A percentile compares a stretch with the other conserved stretches of the same genome.
phyloP scores from a whole-genome alignment of 495 filamentous ascomycete species.

The Neurospora sp. region DNA sequence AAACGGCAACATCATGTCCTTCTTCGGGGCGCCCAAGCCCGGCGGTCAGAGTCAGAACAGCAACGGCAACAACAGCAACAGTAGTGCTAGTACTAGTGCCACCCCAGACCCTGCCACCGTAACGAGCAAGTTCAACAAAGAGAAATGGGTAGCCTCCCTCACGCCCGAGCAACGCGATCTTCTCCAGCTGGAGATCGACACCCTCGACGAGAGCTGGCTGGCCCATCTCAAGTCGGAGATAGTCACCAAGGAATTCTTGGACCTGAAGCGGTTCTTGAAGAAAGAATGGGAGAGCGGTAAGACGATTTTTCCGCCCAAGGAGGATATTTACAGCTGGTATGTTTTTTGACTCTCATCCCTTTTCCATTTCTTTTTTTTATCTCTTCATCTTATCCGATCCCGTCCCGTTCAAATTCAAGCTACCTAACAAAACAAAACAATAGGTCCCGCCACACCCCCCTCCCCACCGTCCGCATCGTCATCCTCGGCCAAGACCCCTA shows the following conservation, averaged over 20 bases:
- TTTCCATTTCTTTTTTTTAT: too few species aligned
- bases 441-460: slow-evolving; percentile 85
- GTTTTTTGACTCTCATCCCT: not conserved
- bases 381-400: too few species aligned
- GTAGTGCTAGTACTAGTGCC: slow-evolving; percentile 4
- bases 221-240: slow-evolving; percentile 77
- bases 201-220: slow-evolving; percentile 84
- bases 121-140: slow-evolving; percentile 65
- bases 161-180: slow-evolving; percentile 73
- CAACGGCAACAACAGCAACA: slow-evolving; percentile 18
- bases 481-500: slow-evolving; percentile 96
- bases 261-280: slow-evolving; percentile 79
- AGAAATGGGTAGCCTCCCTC: slow-evolving; percentile 70
- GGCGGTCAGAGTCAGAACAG: slow-evolving; percentile 1
- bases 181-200: slow-evolving; percentile 81
- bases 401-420: too few species aligned
- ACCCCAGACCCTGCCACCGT: slow-evolving; percentile 19
- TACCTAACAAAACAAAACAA: not conserved
- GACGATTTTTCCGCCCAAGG: slow-evolving; percentile 72
- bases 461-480: slow-evolving; percentile 76
- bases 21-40: slow-evolving; percentile 38
- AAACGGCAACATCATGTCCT: slow-evolving; percentile 43
- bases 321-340: slow-evolving; percentile 94
- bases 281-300: slow-evolving; percentile 55
- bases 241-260: slow-evolving; percentile 63